Percentiles rank a stretch among this genome's conserved stretches.
phyloP scores from a whole-genome alignment of 2,329 filamentous ascomycete species.

The Epichloe typhina region DNA sequence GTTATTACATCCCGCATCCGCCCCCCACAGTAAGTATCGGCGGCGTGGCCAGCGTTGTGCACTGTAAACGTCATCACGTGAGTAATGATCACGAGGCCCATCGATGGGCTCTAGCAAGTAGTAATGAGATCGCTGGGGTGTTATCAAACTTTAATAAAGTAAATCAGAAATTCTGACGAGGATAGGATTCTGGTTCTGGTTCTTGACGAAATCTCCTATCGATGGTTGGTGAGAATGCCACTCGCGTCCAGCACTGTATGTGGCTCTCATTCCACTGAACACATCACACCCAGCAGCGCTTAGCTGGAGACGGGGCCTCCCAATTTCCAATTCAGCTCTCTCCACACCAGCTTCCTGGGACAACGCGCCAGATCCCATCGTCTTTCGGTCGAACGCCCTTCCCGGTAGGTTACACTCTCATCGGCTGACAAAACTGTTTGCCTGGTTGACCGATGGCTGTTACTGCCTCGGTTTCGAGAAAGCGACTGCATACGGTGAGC shows the following conservation, averaged over 20 bases:
- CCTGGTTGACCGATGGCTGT: neutral
- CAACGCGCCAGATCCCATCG: constrained; percentile 5
- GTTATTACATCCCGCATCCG: constrained; percentile 12
- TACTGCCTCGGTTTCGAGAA: neutral
- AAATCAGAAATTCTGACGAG: neutral
- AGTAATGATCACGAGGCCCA: constrained; percentile 17
- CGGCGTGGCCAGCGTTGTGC: neutral
- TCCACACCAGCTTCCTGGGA: constrained; percentile 5
- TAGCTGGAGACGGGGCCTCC: constrained; percentile 5
- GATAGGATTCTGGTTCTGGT: neutral
- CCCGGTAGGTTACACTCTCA: constrained; percentile 3
- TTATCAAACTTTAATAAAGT: neutral
- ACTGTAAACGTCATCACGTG: constrained; percentile 25
- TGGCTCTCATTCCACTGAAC: constrained; percentile 3
- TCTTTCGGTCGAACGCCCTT: neutral
- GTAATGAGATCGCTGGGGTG: neutral
- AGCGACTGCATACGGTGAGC: neutral
- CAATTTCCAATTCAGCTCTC: constrained; percentile 6
- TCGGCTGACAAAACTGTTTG: neutral
- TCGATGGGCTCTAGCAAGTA: constrained; percentile 7
- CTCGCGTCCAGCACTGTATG: constrained; percentile 6
- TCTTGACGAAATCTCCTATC: neutral
- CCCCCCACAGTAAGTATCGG: constrained; percentile 14
- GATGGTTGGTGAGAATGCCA: neutral
- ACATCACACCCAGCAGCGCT: constrained; percentile 3